These are phyloP conservation scores for Dendrobium nobile DNA, from an alignment of 106 monocot species.

Conservation along the genomic window DNA sequence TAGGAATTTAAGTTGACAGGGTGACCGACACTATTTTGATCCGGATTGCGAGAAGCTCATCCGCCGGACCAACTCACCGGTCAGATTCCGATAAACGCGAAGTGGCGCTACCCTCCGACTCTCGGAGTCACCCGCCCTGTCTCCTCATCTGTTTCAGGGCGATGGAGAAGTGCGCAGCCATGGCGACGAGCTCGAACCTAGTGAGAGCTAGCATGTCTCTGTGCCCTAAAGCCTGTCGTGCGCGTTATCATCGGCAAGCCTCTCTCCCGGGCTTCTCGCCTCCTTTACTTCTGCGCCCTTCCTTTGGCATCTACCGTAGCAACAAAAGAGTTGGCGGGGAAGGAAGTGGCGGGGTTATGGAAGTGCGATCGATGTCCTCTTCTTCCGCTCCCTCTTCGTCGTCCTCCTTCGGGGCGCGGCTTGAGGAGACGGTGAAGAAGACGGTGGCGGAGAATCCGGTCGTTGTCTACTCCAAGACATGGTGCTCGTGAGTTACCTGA, in stretches of 20 bases:
- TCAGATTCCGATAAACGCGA: background rate
- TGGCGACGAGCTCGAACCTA: constrained; percentile 7
- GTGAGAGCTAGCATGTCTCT: background rate
- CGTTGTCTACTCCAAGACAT: constrained; percentile 93
- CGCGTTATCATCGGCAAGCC: background rate
- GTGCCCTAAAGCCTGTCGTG: background rate
- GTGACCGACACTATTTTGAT: background rate
- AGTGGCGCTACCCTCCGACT: background rate
- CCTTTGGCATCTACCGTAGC: background rate
- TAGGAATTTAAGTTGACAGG: too few relatives aligned
- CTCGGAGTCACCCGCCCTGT: background rate
- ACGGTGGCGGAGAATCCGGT: constrained; percentile 73
- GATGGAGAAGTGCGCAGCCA: background rate
- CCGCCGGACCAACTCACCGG: background rate
- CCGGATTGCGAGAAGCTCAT: background rate
- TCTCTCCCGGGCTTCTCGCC: background rate
- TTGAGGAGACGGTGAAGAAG: constrained; percentile 80
- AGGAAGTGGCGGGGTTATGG: background rate
- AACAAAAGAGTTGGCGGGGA: background rate
- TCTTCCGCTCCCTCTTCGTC: constrained; percentile 32
- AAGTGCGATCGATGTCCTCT: constrained; percentile 38
- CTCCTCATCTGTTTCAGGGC: background rate
- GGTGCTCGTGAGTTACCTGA: constrained; percentile 84
- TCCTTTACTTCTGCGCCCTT: background rate
- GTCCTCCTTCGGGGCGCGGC: constrained; percentile 59